Base-by-base conservation (phyloP, 2,329 filamentous ascomycete genomes). In the Colletotrichum sp. region DNA sequence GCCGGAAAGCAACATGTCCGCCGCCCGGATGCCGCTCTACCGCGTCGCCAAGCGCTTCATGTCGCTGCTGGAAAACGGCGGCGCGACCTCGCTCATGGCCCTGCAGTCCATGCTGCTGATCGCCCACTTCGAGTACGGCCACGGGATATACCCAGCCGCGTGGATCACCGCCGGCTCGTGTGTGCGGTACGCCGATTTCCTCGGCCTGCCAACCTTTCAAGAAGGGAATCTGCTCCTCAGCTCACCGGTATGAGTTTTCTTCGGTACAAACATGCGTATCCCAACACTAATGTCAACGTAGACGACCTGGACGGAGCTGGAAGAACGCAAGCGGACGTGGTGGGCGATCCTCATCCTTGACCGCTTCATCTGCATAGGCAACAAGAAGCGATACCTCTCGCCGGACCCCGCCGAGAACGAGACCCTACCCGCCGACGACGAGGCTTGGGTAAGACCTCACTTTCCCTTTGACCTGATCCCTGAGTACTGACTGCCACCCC, bases 261-360 rank as follows among this genome's bases (percentile, higher is more conserved):
- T 26, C 10, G 12, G 39, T 49, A 18, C 24, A 8, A 28, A 16
- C 13, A 21, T n/a, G 12, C 26, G 13, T 2, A 12, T 32, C 4
- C 18, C 28, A 24, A 32, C 24, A 13, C 68, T 87, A 84, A 81
- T 78, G 44, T 52, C 44, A 4, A 1, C n/a, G 44, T 4, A 52
- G 44, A 52, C 44, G 44, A 87, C 87, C 1, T 89, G 87, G 88
- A 85, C 85, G 3, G 87, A 89, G 67, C 79, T 83, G 59, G 88
- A 90, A 80, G 87, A 89, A 77, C 81, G 87, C 28, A 81, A 84
- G 28, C 79, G 88, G 60, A 84, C 86, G 0, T 89, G 87, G 88
- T 90, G 89, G 88, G 86, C 82, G 36, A 85, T 89, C 13, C 84
- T 88, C 68, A 80, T 89, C 21, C 81, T 89, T 8, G 88, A 90